These are phyloP conservation scores for Rosellinia necatrix DNA, from an alignment of 2,329 filamentous ascomycete species.

Conservation along the genomic window DNA sequence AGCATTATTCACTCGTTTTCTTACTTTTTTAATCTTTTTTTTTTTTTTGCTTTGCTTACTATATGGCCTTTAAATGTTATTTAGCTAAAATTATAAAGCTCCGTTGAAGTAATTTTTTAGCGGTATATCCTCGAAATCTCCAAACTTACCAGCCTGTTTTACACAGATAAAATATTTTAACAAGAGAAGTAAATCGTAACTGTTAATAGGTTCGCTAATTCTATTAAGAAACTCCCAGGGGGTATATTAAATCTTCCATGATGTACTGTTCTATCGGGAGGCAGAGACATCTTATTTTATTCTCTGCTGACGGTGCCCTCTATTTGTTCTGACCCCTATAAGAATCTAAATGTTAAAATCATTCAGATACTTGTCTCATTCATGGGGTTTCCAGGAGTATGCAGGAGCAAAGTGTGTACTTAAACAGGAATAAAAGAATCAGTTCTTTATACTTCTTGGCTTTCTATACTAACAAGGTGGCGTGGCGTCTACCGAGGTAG, in stretches of 20 bases:
- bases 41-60: background rate
- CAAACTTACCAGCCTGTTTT: background rate
- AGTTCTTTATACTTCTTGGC: too few species aligned
- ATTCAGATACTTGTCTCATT: background rate
- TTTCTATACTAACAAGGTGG: constrained; percentile 11
- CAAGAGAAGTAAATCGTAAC: constrained; percentile 2
- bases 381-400: background rate
- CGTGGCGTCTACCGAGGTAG: background rate
- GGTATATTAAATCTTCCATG: background rate
- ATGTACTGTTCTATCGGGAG: background rate
- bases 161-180: constrained; percentile 3
- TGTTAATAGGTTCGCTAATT: background rate
- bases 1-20: background rate
- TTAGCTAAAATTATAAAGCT: background rate
- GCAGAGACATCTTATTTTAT: background rate
- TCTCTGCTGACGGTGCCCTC: background rate
- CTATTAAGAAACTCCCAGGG: background rate
- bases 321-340: background rate
- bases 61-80: background rate
- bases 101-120: constrained; percentile 4
- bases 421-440: too few species aligned
- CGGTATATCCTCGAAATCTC: constrained; percentile 6
- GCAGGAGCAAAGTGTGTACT: background rate
- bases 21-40: background rate
- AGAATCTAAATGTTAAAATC: background rate